Evolutionary conservation across 2,329 filamentous ascomycete species (phyloP).

Genomic region (Hypoxylon sp.): DNA sequence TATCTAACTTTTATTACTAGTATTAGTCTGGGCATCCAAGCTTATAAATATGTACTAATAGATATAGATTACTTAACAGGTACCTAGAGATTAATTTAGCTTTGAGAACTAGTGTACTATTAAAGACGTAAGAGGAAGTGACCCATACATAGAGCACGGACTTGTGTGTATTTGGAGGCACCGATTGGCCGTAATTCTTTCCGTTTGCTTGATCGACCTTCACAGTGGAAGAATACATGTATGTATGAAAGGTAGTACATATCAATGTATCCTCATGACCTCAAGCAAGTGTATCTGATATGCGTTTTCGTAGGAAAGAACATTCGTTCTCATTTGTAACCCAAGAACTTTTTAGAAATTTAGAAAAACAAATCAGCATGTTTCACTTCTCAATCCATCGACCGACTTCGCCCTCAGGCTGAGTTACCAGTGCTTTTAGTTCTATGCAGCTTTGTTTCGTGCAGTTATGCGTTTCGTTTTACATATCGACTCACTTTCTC

Average conservation of each 20-base stretch:
- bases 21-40: neutral
- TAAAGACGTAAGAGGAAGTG: constrained; percentile 19
- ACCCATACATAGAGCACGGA: constrained; percentile 16
- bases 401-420: constrained; percentile 29
- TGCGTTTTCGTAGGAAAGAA: constrained; percentile 3
- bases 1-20: constrained; percentile 18
- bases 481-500: constrained; percentile 13
- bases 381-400: constrained; percentile 31
- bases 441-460: constrained; percentile 27
- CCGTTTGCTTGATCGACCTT: neutral
- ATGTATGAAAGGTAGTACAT: neutral
- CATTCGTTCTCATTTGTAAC: neutral
- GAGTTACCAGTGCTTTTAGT: constrained; percentile 8
- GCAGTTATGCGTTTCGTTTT: constrained; percentile 23
- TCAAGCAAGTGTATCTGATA: neutral
- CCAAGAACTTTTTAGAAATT: neutral
- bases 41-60: constrained; percentile 20
- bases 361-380: constrained; percentile 10
- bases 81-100: constrained; percentile 8
- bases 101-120: constrained; percentile 6
- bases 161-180: constrained; percentile 28
- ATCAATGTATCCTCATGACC: constrained; percentile 1
- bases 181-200: constrained; percentile 29
- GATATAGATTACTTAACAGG: constrained; percentile 25
- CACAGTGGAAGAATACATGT: neutral